A percentile compares a stretch with the other conserved stretches of the same genome.
phyloP scores from a whole-genome alignment of 2,329 filamentous ascomycete genomes.

The Verticillium nonalfalfae region DNA sequence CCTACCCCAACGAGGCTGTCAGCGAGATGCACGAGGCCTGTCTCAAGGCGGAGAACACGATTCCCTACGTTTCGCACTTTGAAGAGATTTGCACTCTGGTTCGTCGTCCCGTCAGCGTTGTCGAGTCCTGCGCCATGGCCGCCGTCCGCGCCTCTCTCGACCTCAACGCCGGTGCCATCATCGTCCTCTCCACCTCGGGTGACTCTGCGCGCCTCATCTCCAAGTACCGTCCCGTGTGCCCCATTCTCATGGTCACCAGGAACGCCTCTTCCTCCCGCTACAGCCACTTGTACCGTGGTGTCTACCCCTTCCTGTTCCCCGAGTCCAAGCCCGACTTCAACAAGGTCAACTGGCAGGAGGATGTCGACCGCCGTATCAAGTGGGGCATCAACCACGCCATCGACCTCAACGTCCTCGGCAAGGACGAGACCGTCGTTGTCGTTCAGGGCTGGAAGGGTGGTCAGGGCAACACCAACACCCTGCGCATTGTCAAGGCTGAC shows the following conservation, averaged over 20 bases:
- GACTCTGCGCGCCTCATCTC: conserved; percentile 91
- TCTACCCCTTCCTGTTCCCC: conserved; percentile 94
- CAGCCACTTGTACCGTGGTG: conserved; percentile 91
- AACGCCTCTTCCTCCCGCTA: conserved; percentile 80
- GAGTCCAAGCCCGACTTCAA: conserved; percentile 93
- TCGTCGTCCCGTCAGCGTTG: conserved; percentile 76
- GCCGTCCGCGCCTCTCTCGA: conserved; percentile 93
- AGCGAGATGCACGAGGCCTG: conserved; percentile 98
- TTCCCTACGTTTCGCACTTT: conserved; percentile 94
- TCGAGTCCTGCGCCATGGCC: conserved; percentile 94
- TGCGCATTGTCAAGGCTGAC: conserved; percentile 57
- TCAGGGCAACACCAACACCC: conserved; percentile 86
- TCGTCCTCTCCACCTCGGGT: conserved; percentile 93
- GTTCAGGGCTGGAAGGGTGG: conserved; percentile 90
- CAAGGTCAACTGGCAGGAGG: conserved; percentile 94
- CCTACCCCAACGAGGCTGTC: conserved; percentile 87
- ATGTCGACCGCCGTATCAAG: conserved; percentile 95
- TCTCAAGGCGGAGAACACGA: conserved; percentile 92
- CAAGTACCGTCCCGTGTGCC: conserved; percentile 98
- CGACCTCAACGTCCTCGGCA: conserved; percentile 67
- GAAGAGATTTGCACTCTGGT: conserved; percentile 86
- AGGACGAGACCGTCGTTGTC: conserved; percentile 71
- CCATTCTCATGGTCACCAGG: conserved; percentile 98
- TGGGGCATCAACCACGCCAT: conserved; percentile 90
- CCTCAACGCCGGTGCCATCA: conserved; percentile 91